These are phyloP conservation scores for Dactylellina haptotyla DNA, from an alignment of 2,329 filamentous ascomycete species.

Conservation along the genomic window DNA sequence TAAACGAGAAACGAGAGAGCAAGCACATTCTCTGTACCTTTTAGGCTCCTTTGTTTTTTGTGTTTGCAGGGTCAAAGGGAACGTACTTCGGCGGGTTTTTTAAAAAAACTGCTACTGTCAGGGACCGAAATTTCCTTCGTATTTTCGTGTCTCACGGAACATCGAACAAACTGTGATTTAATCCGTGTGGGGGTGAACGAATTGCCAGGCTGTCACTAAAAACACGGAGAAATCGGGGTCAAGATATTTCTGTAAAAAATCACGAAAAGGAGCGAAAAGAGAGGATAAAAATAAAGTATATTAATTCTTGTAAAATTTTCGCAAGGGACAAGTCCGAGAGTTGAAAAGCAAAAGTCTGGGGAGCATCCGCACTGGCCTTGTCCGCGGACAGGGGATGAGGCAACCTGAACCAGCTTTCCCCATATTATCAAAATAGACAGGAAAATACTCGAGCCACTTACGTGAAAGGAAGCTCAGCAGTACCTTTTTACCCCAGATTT, in stretches of 20 bases:
- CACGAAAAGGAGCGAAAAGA: background rate
- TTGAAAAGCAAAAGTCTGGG: slow-evolving; percentile 9
- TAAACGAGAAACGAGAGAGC: too few relatives aligned
- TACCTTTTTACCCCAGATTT: slow-evolving; percentile 22
- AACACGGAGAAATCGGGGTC: background rate
- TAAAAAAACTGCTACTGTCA: background rate
- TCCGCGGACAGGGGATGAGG: slow-evolving; percentile 4
- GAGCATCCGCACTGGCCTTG: slow-evolving; percentile 1
- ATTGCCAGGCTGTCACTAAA: slow-evolving; percentile 7
- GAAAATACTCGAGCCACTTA: background rate
- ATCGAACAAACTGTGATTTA: too few relatives aligned
- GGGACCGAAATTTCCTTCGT: too few relatives aligned
- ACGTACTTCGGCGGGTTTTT: background rate
- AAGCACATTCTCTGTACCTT: too few relatives aligned
- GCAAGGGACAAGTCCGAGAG: too few relatives aligned
- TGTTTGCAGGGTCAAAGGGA: too few relatives aligned
- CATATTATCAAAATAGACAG: slow-evolving; percentile 4
- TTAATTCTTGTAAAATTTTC: too few relatives aligned
- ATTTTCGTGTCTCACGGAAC: too few relatives aligned
- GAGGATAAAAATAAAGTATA: background rate
- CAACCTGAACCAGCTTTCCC: slow-evolving; percentile 10
- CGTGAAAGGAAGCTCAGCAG: slow-evolving; percentile 7
- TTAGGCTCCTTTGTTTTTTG: too few relatives aligned
- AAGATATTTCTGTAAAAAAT: background rate
- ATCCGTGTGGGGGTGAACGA: background rate